Base-by-base conservation (phyloP, 2,329 filamentous ascomycete genomes). In the Myriosclerotinia scirpicola region DNA sequence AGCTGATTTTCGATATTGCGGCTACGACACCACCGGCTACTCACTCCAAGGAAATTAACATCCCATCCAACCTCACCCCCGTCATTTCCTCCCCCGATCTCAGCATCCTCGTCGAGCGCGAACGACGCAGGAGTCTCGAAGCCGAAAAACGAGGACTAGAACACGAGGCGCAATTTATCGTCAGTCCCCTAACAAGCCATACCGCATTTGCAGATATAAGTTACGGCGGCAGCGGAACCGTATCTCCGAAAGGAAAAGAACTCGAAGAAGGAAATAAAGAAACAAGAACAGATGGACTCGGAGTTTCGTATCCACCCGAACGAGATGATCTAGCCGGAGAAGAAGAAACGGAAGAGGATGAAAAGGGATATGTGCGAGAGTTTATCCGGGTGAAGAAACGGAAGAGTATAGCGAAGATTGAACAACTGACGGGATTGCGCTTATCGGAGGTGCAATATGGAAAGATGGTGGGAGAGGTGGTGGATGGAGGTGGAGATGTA, bases 321-420 rank as follows among this genome's bases (percentile, higher is more conserved):
- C 34, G 50, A 20, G 48, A 42, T 7, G 12, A 63, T 42, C 36
- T 50, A 26, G 55, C 36, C 54, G 52, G 30, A 22, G n/a, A 59
- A 52, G 62, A 65, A 42, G 63, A 65, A 36, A 59, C 62, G 6
- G 63, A 65, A 52, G 58, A 60, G 26, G 40, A 65, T 22, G 62
- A 54, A n/a, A 14, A 34, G 36, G 62, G 52, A 38, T 55, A 50
- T 15, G 66, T 58, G 54, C 53, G 62, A 9, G 48, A 64, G 46
- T 58, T 65, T 12, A 65, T 64, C 38, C 34, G 66, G 20, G 54
- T 53, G 46, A 65, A 58, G 40, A 58, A 56, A 59, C 38, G 62
- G 46, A 65, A 65, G 44, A 69, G 66, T 52, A 53, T 50, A 46
- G 68, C 54, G 36, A 61, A 64, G 50, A 68, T 61, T 30, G 65